A percentile compares a stretch with the other conserved stretches of the same genome.
Conservation (phyloP, 495 filamentous ascomycete species). For the Cercophora samala region DNA sequence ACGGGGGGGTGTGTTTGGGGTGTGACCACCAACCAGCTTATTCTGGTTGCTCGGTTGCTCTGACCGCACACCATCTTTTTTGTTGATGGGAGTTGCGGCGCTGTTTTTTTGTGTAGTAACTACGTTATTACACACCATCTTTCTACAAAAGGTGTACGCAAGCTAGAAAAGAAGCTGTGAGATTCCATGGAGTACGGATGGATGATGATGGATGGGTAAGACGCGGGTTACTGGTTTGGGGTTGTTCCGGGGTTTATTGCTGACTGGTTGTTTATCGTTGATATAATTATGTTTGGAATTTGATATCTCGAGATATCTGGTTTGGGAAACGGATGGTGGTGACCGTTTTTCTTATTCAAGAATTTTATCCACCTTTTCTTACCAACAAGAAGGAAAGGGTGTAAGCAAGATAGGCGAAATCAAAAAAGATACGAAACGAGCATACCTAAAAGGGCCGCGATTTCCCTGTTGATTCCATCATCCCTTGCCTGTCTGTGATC, state of each 20-base stretch:
- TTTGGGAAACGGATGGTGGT: background rate
- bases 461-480: too few relatives aligned
- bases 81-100: background rate
- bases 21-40: background rate
- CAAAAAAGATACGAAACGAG: background rate
- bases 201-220: too few relatives aligned
- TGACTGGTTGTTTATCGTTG: background rate
- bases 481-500: too few relatives aligned
- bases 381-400: background rate
- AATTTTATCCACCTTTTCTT: background rate
- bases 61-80: constrained; percentile 1
- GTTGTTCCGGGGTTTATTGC: background rate
- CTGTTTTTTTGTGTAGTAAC: too few relatives aligned
- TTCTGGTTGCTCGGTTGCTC: background rate
- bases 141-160: background rate
- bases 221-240: background rate
- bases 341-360: background rate
- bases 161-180: background rate
- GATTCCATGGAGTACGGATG: background rate
- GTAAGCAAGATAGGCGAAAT: background rate
- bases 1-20: constrained; percentile 3
- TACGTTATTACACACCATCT: too few relatives aligned
- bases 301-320: background rate
- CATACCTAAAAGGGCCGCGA: background rate
- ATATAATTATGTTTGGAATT: too few relatives aligned